These are phyloP conservation scores for Castanea mollissima DNA, from an alignment of 306 rosid species.

Conservation along the genomic window DNA sequence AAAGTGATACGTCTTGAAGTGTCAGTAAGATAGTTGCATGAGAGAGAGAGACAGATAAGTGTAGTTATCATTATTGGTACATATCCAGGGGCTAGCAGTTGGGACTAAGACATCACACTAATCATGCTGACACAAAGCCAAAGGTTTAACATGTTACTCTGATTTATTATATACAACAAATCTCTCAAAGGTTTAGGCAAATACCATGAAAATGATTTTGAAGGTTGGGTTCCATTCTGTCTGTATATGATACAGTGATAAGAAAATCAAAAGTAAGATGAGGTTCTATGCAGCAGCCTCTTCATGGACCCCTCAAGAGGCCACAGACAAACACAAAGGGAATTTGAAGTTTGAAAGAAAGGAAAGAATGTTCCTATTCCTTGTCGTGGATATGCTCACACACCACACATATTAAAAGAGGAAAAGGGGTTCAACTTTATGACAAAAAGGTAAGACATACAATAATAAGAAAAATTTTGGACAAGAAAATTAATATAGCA, in stretches of 20 bases:
- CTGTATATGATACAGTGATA: background rate
- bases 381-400: background rate
- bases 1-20: background rate
- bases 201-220: background rate
- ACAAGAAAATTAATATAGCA: constrained; percentile 2
- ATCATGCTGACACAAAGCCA: too few relatives aligned
- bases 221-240: background rate
- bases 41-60: background rate
- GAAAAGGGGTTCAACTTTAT: constrained; percentile 8
- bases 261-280: constrained; percentile 27
- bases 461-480: background rate
- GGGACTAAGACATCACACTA: too few relatives aligned
- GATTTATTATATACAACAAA: background rate
- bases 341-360: constrained; percentile 11
- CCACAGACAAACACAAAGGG: background rate
- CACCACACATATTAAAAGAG: constrained; percentile 4
- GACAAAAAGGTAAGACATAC: background rate
- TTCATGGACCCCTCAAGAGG: constrained; percentile 18
- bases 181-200: background rate
- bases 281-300: constrained; percentile 13
- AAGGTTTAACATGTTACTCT: background rate
- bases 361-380: constrained; percentile 8
- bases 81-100: too few relatives aligned
- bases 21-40: background rate
- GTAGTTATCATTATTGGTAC: background rate